phyloP scores from a whole-genome alignment of 1,139 yeast species.

The Scheffersomyces lignicola region DNA sequence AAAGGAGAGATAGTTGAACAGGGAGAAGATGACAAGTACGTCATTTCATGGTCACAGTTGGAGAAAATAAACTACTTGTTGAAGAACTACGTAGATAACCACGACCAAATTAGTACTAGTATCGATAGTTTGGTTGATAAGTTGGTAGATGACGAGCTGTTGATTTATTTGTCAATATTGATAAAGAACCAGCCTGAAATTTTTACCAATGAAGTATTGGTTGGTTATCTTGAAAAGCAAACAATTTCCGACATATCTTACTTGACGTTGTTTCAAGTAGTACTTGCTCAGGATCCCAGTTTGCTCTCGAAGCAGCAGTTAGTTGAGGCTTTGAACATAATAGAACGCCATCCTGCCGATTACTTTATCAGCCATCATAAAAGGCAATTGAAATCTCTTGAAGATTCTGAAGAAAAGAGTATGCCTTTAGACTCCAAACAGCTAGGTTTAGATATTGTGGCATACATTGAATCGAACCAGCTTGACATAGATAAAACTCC shows the following conservation, averaged over 20 bases:
- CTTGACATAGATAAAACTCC: conserved; percentile 25
- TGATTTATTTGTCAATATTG: background rate
- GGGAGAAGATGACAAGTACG: conserved; percentile 7
- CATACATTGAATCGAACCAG: conserved; percentile 19
- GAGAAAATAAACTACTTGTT: conserved; percentile 7
- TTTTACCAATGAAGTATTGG: background rate
- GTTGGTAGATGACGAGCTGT: conserved; percentile 10
- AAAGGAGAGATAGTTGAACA: conserved; percentile 20
- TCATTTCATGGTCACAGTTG: conserved; percentile 8
- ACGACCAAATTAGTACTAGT: background rate
- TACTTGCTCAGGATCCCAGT: conserved; percentile 7
- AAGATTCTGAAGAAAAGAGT: conserved; percentile 2
- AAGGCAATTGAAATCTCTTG: background rate
- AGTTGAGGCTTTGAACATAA: background rate
- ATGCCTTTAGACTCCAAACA: conserved; percentile 8
- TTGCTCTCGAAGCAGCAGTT: conserved; percentile 5
- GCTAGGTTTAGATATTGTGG: background rate
- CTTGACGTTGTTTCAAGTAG: conserved; percentile 6
- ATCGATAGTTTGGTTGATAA: conserved; percentile 9
- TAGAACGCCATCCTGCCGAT: background rate
- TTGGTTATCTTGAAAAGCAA: background rate
- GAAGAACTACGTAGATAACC: conserved; percentile 2
- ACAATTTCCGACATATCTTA: background rate
- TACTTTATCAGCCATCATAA: background rate
- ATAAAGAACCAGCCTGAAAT: background rate